phyloP scores from a whole-genome alignment of 768 basidiomycete genomes.

The Boletus sp. region DNA sequence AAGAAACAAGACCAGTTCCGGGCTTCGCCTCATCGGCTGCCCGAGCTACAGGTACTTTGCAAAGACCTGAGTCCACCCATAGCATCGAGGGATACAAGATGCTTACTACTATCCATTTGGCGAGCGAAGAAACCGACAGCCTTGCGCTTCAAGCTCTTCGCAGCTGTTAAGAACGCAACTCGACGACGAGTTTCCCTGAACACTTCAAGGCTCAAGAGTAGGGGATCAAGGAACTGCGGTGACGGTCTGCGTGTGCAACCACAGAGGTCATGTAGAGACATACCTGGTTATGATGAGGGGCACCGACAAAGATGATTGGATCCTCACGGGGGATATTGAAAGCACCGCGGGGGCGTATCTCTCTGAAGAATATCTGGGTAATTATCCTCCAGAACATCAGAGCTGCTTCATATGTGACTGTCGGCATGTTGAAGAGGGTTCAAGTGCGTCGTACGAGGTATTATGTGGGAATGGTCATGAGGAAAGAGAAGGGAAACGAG shows the following conservation, averaged over 20 bases:
- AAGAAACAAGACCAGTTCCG: conserved; percentile 66
- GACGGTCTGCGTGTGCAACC: conserved; percentile 13
- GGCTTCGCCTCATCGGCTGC: conserved; percentile 82
- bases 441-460: conserved; percentile 4
- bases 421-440: conserved; percentile 19
- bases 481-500: conserved; percentile 1
- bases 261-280: conserved; percentile 14
- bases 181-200: conserved; percentile 77
- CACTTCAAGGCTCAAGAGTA: conserved; percentile 81
- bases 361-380: conserved; percentile 94
- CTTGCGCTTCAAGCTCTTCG: conserved; percentile 78
- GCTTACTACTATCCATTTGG: conserved; percentile 84
- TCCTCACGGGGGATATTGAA: conserved; percentile 92
- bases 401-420: conserved; percentile 60
- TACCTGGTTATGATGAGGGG: conserved; percentile 91
- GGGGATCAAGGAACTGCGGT: conserved; percentile 83
- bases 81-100: background rate
- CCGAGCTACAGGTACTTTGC: conserved; percentile 84
- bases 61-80: conserved; percentile 7
- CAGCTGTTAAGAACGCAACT: conserved; percentile 86
- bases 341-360: conserved; percentile 89
- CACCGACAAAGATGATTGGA: conserved; percentile 89
- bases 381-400: conserved; percentile 83
- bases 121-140: conserved; percentile 78
- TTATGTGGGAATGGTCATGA: conserved; percentile 10